phyloP scores from a whole-genome alignment of 169 alveolate species.

The Cryptosporidium meleagridis region DNA sequence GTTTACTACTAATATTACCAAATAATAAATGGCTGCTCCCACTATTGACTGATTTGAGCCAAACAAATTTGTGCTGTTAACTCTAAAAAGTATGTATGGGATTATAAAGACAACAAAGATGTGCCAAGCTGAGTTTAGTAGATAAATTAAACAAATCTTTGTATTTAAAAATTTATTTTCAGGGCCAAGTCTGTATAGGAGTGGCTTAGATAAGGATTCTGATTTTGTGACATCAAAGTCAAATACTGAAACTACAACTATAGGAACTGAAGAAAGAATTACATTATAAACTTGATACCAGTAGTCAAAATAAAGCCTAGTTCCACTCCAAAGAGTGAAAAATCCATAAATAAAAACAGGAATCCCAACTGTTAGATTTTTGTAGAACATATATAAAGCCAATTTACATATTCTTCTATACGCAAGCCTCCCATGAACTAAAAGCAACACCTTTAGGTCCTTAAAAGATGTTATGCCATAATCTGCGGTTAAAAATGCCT shows the following conservation, averaged over 20 bases:
- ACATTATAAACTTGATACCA: constrained; percentile 95
- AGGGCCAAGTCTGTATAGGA: constrained; percentile 83
- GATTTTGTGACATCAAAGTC: constrained; percentile 84
- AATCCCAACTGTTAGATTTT: constrained; percentile 93
- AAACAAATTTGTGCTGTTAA: constrained; percentile 76
- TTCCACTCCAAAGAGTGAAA: constrained; percentile 92
- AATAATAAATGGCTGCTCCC: constrained; percentile 79
- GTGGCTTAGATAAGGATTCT: constrained; percentile 81
- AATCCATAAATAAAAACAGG: constrained; percentile 94
- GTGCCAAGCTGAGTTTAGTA: constrained; percentile 82
- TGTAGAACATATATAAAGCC: constrained; percentile 96
- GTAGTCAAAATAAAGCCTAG: constrained; percentile 93
- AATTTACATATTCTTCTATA: constrained; percentile 92
- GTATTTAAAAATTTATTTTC: constrained; percentile 81
- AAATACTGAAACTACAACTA: constrained; percentile 84
- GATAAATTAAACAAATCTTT: constrained; percentile 81
- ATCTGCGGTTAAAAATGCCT: constrained; percentile 89
- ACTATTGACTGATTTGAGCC: constrained; percentile 78
- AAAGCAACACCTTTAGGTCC: constrained; percentile 85
- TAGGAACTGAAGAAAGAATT: constrained; percentile 93
- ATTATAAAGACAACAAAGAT: constrained; percentile 78
- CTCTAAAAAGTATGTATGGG: constrained; percentile 77
- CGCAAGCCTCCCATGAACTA: constrained; percentile 92
- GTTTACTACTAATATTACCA: constrained; percentile 82
- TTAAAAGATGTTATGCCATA: constrained; percentile 80